A percentile compares a stretch with the other conserved stretches of the same genome.
Evolutionary conservation across 139 green algal genomes (phyloP).

Genomic region (Picochlorum sp.): DNA sequence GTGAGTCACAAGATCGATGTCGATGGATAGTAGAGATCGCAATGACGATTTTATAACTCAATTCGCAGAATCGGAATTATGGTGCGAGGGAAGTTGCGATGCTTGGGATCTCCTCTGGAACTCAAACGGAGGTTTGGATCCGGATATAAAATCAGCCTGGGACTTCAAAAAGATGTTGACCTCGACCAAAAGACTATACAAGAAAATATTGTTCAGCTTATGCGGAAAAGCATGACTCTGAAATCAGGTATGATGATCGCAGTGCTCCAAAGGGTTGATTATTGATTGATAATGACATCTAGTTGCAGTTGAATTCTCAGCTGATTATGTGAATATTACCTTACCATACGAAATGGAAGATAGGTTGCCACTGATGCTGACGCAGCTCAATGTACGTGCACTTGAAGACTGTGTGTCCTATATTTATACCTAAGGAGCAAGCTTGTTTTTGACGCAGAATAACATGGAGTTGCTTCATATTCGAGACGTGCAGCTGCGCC

Average conservation of each 20-base stretch:
- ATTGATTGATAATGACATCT: slow-evolving; percentile 16
- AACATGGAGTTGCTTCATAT: slow-evolving; percentile 34
- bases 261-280: slow-evolving; percentile 6
- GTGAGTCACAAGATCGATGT: background rate
- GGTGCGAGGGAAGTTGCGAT: slow-evolving; percentile 73
- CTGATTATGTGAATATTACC: slow-evolving; percentile 55
- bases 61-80: slow-evolving; percentile 79
- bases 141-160: slow-evolving; percentile 58
- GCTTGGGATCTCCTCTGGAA: slow-evolving; percentile 69
- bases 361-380: slow-evolving; percentile 43
- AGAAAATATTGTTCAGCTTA: slow-evolving; percentile 4
- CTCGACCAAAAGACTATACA: slow-evolving; percentile 3
- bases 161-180: background rate
- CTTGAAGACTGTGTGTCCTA: too few species aligned
- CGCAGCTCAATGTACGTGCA: slow-evolving; percentile 27
- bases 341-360: slow-evolving; percentile 43
- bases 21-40: slow-evolving; percentile 5
- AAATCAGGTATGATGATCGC: background rate
- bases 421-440: background rate
- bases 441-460: slow-evolving; percentile 15
- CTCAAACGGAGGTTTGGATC: slow-evolving; percentile 86
- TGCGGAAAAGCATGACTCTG: slow-evolving; percentile 21
- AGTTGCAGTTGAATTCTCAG: slow-evolving; percentile 36
- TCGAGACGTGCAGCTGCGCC: slow-evolving; percentile 58
- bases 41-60: background rate